Evolutionary conservation across 306 rosid species (phyloP).

Genomic region (Macrotyloma uniflorum): DNA sequence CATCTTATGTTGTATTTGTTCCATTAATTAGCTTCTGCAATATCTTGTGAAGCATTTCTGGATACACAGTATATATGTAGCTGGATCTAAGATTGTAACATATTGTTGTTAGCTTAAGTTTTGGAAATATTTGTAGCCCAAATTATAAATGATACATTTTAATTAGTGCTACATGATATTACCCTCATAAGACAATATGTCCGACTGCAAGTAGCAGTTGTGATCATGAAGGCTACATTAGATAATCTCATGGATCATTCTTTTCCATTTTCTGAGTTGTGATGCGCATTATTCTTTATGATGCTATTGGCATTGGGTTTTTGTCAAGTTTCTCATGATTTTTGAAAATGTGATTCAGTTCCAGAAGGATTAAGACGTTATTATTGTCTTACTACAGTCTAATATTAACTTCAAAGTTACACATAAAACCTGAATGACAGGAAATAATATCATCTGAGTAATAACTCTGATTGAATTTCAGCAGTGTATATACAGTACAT

Average conservation of each 20-base stretch:
- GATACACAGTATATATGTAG: background rate
- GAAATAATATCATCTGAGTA: background rate
- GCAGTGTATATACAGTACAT: background rate
- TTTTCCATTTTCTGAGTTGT: conserved; percentile 25
- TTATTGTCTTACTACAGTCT: background rate
- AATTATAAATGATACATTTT: conserved; percentile 16
- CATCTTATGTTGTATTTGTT: conserved; percentile 12
- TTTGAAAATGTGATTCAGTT: conserved; percentile 14
- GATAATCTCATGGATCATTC: background rate
- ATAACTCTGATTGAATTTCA: background rate
- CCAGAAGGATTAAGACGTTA: conserved; percentile 22
- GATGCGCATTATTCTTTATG: conserved; percentile 19
- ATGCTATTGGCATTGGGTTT: background rate
- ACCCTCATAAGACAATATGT: conserved; percentile 2
- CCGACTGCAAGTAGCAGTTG: background rate
- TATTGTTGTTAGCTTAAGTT: conserved; percentile 19
- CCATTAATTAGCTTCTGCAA: conserved; percentile 11
- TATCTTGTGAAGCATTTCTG: background rate
- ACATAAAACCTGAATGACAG: background rate
- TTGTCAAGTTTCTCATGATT: background rate
- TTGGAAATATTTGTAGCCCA: conserved; percentile 4
- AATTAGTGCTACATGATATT: background rate
- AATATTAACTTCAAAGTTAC: background rate
- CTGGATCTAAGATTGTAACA: background rate
- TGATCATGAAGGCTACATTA: background rate